Percentiles rank a stretch among this genome's conserved stretches.
phyloP scores from a whole-genome alignment of 768 basidiomycete genomes.

The Lactarius pseudohatsudake region DNA sequence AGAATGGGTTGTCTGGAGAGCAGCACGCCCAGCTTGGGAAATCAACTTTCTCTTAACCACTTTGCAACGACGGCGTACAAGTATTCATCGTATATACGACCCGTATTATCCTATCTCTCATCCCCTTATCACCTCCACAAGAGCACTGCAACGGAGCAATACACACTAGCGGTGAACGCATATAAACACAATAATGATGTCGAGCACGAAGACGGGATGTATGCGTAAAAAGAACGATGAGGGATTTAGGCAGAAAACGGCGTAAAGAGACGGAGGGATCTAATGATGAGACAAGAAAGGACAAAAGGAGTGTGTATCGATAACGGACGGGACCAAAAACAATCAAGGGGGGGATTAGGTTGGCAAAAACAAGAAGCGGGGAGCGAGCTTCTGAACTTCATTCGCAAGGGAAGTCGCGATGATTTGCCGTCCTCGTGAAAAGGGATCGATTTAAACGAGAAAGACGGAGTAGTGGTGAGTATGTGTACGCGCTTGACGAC shows the following conservation, averaged over 20 bases:
- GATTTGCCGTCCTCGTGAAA: not conserved
- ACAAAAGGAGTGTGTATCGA: constrained; percentile 16
- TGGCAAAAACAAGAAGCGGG: not conserved
- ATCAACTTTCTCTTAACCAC: constrained; percentile 13
- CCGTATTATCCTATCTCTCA: constrained; percentile 4
- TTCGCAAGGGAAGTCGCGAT: not conserved
- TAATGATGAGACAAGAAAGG: constrained; percentile 14
- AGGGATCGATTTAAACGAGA: not conserved
- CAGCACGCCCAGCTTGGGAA: not conserved
- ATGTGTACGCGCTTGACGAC: constrained; percentile 13
- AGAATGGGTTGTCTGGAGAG: not conserved
- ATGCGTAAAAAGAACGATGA: constrained; percentile 6
- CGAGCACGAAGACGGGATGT: constrained; percentile 17
- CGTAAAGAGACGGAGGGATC: constrained; percentile 8
- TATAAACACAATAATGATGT: constrained; percentile 25
- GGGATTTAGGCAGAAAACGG: constrained; percentile 9
- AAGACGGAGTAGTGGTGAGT: constrained; percentile 15
- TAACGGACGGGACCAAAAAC: not conserved
- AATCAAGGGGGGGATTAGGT: not conserved
- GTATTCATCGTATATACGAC: constrained; percentile 23
- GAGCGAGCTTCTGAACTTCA: not conserved
- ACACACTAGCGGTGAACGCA: constrained; percentile 23
- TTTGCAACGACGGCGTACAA: constrained; percentile 15
- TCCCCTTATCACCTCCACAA: constrained; percentile 12
- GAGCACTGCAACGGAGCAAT: constrained; percentile 25